phyloP scores from a whole-genome alignment of 75 land plant genomes.

The Sequoia sempervirens region DNA sequence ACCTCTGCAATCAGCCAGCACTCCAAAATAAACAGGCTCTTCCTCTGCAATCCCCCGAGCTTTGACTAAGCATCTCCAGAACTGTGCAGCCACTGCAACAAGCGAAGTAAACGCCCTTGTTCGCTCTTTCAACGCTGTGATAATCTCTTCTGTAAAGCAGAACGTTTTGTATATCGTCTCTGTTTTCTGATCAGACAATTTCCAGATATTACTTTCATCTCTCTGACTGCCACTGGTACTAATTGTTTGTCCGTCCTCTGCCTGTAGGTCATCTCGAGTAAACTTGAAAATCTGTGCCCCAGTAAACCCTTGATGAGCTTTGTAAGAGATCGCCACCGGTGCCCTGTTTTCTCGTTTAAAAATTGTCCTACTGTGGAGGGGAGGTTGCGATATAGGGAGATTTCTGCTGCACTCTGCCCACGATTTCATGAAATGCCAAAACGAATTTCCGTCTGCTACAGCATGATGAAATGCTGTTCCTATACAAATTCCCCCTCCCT shows the following conservation, averaged over 20 bases:
- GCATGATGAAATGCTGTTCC: constrained; percentile 2
- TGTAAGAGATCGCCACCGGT: not conserved
- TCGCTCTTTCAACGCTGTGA: not conserved
- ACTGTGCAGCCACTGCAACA: constrained; percentile 21
- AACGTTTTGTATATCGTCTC: not conserved
- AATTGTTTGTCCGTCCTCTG: not conserved
- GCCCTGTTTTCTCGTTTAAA: not conserved
- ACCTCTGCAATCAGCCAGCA: constrained; percentile 20
- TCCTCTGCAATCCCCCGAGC: constrained; percentile 13
- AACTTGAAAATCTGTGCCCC: not conserved
- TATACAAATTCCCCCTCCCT: constrained; percentile 11
- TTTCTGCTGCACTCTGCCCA: constrained; percentile 10
- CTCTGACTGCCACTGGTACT: not conserved
- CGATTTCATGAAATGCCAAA: constrained; percentile 18
- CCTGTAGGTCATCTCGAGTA: not conserved
- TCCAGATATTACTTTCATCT: not conserved
- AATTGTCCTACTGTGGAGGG: not conserved
- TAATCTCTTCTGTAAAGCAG: not conserved
- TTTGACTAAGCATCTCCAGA: constrained; percentile 29
- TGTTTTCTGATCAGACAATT: not conserved
- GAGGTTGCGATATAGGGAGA: not conserved
- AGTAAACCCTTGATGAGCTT: not conserved
- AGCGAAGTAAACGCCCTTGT: constrained; percentile 13
- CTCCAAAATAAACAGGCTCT: not conserved
- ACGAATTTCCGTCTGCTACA: constrained; percentile 4